Evolutionary conservation across 2,329 filamentous ascomycete species (phyloP).

Genomic region (Penicillium fuscoglaucum): DNA sequence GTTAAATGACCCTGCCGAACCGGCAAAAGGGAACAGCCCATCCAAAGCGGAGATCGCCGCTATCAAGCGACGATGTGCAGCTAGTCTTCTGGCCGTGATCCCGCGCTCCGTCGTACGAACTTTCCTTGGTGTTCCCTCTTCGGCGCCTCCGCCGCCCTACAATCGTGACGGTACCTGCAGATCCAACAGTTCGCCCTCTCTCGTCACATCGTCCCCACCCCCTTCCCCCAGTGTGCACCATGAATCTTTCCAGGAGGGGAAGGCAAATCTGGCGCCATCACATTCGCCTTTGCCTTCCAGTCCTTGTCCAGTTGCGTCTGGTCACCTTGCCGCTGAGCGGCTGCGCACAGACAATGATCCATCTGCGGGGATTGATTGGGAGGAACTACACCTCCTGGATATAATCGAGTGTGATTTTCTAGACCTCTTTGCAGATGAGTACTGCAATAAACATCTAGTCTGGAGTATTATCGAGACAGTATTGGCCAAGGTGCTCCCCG

Average conservation of each 20-base stretch:
- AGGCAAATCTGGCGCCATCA: slow-evolving; percentile 5
- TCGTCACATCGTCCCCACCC: slow-evolving; percentile 22
- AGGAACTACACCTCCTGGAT: slow-evolving; percentile 54
- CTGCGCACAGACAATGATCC: slow-evolving; percentile 21
- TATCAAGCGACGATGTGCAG: slow-evolving; percentile 48
- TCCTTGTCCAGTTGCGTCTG: neutral
- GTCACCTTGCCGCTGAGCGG: slow-evolving; percentile 6
- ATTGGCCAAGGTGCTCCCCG: slow-evolving; percentile 79
- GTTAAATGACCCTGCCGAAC: slow-evolving; percentile 13
- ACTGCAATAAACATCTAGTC: slow-evolving; percentile 90
- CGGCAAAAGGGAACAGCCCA: slow-evolving; percentile 18
- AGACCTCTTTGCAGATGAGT: slow-evolving; percentile 74
- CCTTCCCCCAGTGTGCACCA: neutral
- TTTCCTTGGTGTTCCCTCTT: slow-evolving; percentile 43
- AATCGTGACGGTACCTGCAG: slow-evolving; percentile 27
- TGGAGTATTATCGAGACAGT: slow-evolving; percentile 80
- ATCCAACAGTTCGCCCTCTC: slow-evolving; percentile 18
- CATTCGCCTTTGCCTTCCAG: neutral
- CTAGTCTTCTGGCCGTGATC: slow-evolving; percentile 44
- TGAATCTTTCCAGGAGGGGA: slow-evolving; percentile 6
- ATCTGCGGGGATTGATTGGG: slow-evolving; percentile 33
- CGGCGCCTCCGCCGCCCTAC: slow-evolving; percentile 10
- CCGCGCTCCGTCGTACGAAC: slow-evolving; percentile 46
- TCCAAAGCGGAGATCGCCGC: slow-evolving; percentile 36
- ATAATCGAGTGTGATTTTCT: slow-evolving; percentile 66